Base-by-base conservation (phyloP, 2,329 filamentous ascomycete genomes). In the Allantophomopsis cytisporea region DNA sequence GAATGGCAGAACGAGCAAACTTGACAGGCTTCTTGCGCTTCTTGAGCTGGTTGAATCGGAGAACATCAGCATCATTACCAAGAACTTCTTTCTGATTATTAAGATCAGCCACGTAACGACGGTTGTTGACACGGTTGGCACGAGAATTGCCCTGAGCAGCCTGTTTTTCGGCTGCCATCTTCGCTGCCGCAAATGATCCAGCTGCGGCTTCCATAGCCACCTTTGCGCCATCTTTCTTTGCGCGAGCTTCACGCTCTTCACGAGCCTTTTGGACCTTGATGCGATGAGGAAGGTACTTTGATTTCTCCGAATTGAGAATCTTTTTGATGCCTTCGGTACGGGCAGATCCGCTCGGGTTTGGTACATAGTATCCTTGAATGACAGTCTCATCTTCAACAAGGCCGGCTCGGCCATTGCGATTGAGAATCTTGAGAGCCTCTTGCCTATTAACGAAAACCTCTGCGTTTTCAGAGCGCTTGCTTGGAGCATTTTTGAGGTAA, bases 1-100 rank as follows among this genome's bases (percentile, higher is more conserved):
- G 91, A 52, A 98, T 98, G 35, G 91, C 91, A 39, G 91, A 98
- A 35, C 91, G 77, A 41, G 89, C 91, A 61, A 98, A 98, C 57
- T 93, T 91, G 58, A 98, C 91, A 2, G 89, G 88, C 69, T 98
- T 98, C 76, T 96, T 98, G 45, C 91, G 83, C 65, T 96, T 98
- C 72, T 96, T 95, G 42, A 98, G 78, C 65, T 96, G 91, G 61
- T 98, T 98, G 72, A 98, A 98, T 42, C 89, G 83, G 53, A 98
- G 76, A 21, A 91, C 86, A 52, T 95, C 89, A 40, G 87, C 85
- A 49, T 94, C 88, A 45, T 76, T 75, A 39, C 81, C 82, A 15
- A 86, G 71, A 11, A 80, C 82, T 62, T 86, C 86, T 66, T 94
- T 94, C 59, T 95, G 88, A 35, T 91, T 85, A 56, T 94, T 94